Evolutionary conservation across 768 basidiomycete species (phyloP).

Genomic region (Mycena filopes): DNA sequence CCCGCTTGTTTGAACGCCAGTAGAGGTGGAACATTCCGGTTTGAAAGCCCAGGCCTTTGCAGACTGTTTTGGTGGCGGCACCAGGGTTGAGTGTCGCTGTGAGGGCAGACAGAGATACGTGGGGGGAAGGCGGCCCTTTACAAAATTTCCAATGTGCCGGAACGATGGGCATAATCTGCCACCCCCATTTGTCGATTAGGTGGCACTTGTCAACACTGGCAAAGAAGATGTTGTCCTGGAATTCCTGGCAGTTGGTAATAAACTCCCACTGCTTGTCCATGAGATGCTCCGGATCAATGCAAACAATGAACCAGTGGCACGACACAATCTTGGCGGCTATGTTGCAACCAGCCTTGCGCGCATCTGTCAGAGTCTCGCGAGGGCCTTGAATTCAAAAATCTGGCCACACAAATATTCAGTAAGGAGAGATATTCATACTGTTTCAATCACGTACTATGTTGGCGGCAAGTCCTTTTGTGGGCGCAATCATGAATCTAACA

Average conservation of each 20-base stretch:
- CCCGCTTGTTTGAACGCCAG: slow-evolving; percentile 26
- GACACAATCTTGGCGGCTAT: slow-evolving; percentile 1
- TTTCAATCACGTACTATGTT: background rate
- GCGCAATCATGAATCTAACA: background rate
- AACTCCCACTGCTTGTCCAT: slow-evolving; percentile 12
- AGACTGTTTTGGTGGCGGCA: slow-evolving; percentile 7
- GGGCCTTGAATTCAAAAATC: background rate
- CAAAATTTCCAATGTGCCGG: slow-evolving; percentile 15
- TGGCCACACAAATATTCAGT: background rate
- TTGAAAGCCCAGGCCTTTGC: slow-evolving; percentile 17
- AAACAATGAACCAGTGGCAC: slow-evolving; percentile 13
- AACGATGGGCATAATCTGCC: slow-evolving; percentile 10
- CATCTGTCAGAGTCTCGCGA: slow-evolving; percentile 1
- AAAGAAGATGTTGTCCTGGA: slow-evolving; percentile 1
- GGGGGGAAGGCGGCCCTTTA: slow-evolving; percentile 22
- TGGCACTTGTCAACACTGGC: slow-evolving; percentile 6
- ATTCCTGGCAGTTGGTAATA: slow-evolving; percentile 8
- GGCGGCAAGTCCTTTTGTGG: no score
- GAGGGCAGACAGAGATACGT: slow-evolving; percentile 14
- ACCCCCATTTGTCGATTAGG: slow-evolving; percentile 26
- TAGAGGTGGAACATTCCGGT: slow-evolving; percentile 1
- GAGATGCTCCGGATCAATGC: slow-evolving; percentile 24
- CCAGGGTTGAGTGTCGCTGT: slow-evolving; percentile 24
- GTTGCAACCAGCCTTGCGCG: slow-evolving; percentile 10
- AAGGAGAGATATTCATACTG: background rate